A percentile compares a stretch with the other conserved stretches of the same genome.
Conservation (phyloP, 345 rosid species). For the Euclidium syriacum region DNA sequence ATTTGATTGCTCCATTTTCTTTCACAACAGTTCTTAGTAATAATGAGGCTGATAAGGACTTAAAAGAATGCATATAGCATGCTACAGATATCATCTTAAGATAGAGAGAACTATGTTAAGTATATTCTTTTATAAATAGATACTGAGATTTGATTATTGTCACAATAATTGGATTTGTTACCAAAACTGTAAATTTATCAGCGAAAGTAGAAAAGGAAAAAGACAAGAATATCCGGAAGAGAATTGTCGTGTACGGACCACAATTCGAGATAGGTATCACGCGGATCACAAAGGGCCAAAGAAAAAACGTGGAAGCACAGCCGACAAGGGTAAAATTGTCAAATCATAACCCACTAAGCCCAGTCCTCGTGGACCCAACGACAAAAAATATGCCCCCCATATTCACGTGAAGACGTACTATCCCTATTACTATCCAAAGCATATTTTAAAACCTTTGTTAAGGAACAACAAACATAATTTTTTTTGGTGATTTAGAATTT, state of each 20-base stretch:
- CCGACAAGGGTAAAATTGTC: constrained; percentile 9
- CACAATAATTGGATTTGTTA: background rate
- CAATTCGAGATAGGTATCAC: constrained; percentile 14
- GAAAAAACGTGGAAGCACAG: background rate
- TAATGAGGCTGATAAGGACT: too few species aligned
- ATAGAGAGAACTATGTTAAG: too few species aligned
- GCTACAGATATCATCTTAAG: too few species aligned
- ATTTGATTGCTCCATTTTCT: too few species aligned
- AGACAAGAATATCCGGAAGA: background rate
- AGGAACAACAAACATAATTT: too few species aligned
- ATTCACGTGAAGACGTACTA: constrained; percentile 19
- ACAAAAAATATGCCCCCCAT: background rate
- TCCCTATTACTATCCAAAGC: background rate
- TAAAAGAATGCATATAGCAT: too few species aligned
- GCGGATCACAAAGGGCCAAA: constrained; percentile 17
- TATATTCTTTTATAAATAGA: too few species aligned
- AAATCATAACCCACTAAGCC: background rate
- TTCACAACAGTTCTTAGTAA: too few species aligned
- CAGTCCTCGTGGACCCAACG: constrained; percentile 12
- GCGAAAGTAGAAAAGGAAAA: background rate
- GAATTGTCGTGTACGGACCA: constrained; percentile 10
- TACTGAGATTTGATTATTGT: too few species aligned
- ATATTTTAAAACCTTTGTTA: too few species aligned
- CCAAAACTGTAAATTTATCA: background rate
- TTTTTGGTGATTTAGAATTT: too few species aligned